Base-by-base conservation (phyloP, 345 rosid species). In the Citrus trifoliata region DNA sequence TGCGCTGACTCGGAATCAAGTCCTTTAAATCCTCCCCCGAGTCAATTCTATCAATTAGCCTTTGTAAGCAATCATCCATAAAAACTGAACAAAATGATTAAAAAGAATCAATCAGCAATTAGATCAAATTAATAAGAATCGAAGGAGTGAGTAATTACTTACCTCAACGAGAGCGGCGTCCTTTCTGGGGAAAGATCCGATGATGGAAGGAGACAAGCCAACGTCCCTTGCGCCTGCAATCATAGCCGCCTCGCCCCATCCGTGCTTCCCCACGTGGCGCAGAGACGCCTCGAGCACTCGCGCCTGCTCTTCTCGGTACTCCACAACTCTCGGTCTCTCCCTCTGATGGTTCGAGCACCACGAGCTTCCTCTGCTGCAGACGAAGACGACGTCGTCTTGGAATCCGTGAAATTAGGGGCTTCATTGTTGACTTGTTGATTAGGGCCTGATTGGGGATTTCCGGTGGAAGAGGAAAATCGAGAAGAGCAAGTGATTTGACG, bases 141-240 rank as follows among this genome's bases (percentile, higher is more conserved):
- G 27, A 18, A 53, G 58, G 22, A 53, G 22, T 4, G 58, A 53
- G 58, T 18, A 53, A 53, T 53, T 53, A 53, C 6, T 53, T 67
- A 95, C 99, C 98, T 96, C 99, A 25, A 94, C 95, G 12, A 96
- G 87, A 3, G 93, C 92, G 38, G 97, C 97, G 83, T 92, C 98
- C 86, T 91, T 94, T 69, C 97, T 85, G 1, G 97, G 89, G 84
- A 94, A 89, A 76, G 98, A 88, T 19, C 99, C 99, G 56, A 94
- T 88, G 2, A 94, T 87, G 2, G 98, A 88, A 79, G 99, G 99
- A 71, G 99, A 96, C 28, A 93, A 79, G 67, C 91, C 97, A 74
- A 86, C 92, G 22, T 96, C 99, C 73, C 92, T 94, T 12, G 98
- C 94, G 66, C 98, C 98, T 7, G 99, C 97, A 51, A 90, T 90